Evolutionary conservation across 2,329 filamentous ascomycete genomes (phyloP).

Genomic region (Nothophoma quercina): DNA sequence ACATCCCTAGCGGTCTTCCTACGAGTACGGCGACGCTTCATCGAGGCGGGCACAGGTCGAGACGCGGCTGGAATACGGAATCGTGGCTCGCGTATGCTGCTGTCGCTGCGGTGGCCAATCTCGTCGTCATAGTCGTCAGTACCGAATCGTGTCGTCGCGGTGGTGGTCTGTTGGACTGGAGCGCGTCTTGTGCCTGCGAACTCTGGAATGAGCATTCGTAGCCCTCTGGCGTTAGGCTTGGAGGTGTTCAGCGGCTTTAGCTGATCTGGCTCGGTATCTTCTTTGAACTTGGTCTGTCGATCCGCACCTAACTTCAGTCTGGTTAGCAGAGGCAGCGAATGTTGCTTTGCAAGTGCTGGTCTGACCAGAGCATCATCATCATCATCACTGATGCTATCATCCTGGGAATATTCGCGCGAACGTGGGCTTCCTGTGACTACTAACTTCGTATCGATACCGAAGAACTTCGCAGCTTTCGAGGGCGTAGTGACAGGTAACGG

Average conservation of each 20-base stretch:
- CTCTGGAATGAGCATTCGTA: conserved; percentile 22
- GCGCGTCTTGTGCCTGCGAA: conserved; percentile 13
- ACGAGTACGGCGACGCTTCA: conserved; percentile 15
- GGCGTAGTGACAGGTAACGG: conserved; percentile 31
- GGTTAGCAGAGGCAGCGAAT: conserved; percentile 5
- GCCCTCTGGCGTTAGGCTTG: conserved; percentile 18
- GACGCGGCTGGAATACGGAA: conserved; percentile 1
- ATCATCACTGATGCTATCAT: conserved; percentile 9
- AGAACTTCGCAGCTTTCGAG: conserved; percentile 31
- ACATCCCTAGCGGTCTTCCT: conserved; percentile 26
- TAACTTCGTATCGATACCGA: conserved; percentile 21
- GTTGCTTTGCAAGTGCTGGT: conserved; percentile 6
- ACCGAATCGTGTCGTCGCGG: background rate
- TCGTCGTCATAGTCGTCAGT: conserved; percentile 8
- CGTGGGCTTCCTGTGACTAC: background rate
- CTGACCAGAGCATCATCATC: conserved; percentile 12
- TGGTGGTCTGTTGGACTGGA: background rate
- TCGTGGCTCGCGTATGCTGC: conserved; percentile 5
- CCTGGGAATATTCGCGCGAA: background rate
- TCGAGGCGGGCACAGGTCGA: conserved; percentile 2
- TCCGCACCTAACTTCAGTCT: conserved; percentile 5
- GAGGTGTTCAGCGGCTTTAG: conserved; percentile 9
- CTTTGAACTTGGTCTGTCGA: conserved; percentile 15
- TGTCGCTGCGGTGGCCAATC: conserved; percentile 18
- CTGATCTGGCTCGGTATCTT: conserved; percentile 14